A percentile compares a stretch with the other conserved stretches of the same genome.
Conservation (phyloP, 192 early-diverging fungal species). For the Coemansia sp. region DNA sequence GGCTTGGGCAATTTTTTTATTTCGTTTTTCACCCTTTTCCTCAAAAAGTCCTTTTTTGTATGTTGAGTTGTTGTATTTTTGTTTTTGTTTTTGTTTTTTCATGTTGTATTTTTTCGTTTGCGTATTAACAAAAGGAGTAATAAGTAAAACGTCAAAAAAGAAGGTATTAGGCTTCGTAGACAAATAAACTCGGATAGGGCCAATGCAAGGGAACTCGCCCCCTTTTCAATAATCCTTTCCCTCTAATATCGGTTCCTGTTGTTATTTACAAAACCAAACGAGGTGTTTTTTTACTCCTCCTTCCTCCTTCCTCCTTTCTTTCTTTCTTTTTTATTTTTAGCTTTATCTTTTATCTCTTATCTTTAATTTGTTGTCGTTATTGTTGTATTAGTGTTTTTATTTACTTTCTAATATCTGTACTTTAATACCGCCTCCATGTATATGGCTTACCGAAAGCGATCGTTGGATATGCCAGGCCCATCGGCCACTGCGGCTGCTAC, state of each 20-base stretch:
- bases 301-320: not conserved
- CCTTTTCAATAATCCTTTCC: conserved; percentile 8
- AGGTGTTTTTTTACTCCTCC: not conserved
- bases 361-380: not conserved
- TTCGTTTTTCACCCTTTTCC: not conserved
- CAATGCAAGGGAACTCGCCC: conserved; percentile 8
- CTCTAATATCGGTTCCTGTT: not conserved
- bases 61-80: too few species aligned
- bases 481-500: conserved; percentile 7
- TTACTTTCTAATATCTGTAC: conserved; percentile 4
- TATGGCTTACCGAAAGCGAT: conserved; percentile 54
- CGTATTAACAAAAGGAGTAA: too few species aligned
- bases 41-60: too few species aligned
- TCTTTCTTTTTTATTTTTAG: too few species aligned
- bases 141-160: not conserved
- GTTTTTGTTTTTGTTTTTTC: too few species aligned
- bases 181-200: conserved; percentile 5
- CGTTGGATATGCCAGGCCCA: conserved; percentile 40
- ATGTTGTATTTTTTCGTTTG: too few species aligned
- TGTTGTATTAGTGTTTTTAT: conserved; percentile 16
- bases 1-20: conserved; percentile 14
- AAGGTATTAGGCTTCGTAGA: not conserved
- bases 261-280: not conserved
- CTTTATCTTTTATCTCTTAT: too few species aligned
- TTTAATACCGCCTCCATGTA: conserved; percentile 21